Percentiles rank a stretch among this genome's conserved stretches.
Conservation (phyloP, 2,329 filamentous ascomycete species). For the Phaeophleospora eucalypticola region DNA sequence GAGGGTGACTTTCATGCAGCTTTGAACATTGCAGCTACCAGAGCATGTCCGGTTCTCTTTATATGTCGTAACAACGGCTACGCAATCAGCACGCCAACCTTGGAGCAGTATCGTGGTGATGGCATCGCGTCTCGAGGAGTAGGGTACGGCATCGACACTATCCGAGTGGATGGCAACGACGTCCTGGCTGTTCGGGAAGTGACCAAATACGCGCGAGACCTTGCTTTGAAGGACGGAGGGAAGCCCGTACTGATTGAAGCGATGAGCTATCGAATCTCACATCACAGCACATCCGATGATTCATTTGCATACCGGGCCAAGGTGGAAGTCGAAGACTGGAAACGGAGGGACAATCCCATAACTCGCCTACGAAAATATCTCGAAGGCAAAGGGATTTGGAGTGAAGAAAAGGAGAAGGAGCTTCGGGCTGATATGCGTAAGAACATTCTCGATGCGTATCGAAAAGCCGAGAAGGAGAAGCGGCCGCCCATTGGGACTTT, state of each 20-base stretch:
- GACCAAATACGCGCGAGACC: conserved; percentile 68
- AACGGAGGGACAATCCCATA: conserved; percentile 81
- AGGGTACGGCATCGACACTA: conserved; percentile 91
- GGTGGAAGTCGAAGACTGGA: conserved; percentile 94
- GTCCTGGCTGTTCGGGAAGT: conserved; percentile 83
- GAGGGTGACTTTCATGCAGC: conserved; percentile 92
- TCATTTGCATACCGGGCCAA: conserved; percentile 92
- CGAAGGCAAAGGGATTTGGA: conserved; percentile 77
- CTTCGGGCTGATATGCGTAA: conserved; percentile 63
- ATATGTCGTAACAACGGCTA: conserved; percentile 92
- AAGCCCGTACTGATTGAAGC: conserved; percentile 84
- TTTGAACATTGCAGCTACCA: conserved; percentile 83
- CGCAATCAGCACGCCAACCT: conserved; percentile 81
- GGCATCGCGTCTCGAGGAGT: conserved; percentile 83
- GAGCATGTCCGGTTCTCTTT: conserved; percentile 82
- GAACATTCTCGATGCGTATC: conserved; percentile 78
- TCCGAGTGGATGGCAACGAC: conserved; percentile 90
- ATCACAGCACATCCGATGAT: conserved; percentile 96
- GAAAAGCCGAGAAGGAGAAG: conserved; percentile 75
- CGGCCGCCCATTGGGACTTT: conserved; percentile 67
- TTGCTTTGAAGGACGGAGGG: conserved; percentile 77
- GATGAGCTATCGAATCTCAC: conserved; percentile 96
- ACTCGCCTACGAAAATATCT: conserved; percentile 85
- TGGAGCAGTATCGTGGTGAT: conserved; percentile 88
- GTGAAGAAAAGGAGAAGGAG: conserved; percentile 75